These are phyloP conservation scores for Ramularia collo-cygni DNA, from an alignment of 2,329 filamentous ascomycete genomes.

Conservation along the genomic window DNA sequence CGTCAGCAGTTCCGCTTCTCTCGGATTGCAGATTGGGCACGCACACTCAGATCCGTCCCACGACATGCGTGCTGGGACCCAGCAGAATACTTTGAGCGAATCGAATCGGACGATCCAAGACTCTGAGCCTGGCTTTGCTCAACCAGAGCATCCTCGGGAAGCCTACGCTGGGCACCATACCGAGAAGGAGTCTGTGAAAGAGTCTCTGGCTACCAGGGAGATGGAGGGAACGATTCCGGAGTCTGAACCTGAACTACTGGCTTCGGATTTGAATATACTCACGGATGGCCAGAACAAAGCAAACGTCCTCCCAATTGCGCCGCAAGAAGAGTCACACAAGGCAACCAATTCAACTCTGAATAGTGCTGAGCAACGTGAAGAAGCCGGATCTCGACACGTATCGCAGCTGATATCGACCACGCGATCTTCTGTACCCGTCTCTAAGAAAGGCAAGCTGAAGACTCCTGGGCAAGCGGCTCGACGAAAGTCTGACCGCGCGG, in stretches of 20 bases:
- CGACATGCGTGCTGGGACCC: background rate
- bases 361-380: slow-evolving; percentile 28
- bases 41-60: background rate
- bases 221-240: background rate
- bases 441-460: slow-evolving; percentile 9
- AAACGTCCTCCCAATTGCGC: slow-evolving; percentile 18
- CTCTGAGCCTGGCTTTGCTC: too few species aligned
- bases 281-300: slow-evolving; percentile 24
- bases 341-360: slow-evolving; percentile 13
- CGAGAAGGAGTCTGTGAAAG: too few species aligned
- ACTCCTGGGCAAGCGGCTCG: slow-evolving; percentile 12
- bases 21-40: too few species aligned
- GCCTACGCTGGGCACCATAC: too few species aligned
- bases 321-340: slow-evolving; percentile 14
- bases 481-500: slow-evolving; percentile 10
- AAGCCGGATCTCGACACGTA: slow-evolving; percentile 30
- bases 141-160: too few species aligned
- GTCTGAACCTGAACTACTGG: slow-evolving; percentile 2
- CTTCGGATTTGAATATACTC: slow-evolving; percentile 5
- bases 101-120: too few species aligned
- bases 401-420: slow-evolving; percentile 22
- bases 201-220: too few species aligned
- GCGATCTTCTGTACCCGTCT: background rate
- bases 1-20: too few species aligned
- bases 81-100: background rate